Evolutionary conservation across 2,329 filamentous ascomycete genomes (phyloP), one percentile per base, ranked within the genome.

Genomic region (Arthrobotrys sinensis): DNA sequence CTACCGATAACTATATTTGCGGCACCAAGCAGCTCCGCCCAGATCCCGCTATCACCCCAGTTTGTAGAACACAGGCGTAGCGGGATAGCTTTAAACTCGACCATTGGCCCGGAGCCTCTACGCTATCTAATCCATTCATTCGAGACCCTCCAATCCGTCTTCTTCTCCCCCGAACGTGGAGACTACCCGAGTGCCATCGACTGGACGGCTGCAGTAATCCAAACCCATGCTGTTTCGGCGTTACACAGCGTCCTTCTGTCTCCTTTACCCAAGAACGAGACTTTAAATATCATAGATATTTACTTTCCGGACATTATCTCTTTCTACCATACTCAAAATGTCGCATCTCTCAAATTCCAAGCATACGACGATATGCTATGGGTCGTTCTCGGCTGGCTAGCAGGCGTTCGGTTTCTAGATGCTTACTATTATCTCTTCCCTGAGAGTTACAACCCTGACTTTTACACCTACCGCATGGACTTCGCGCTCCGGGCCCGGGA

Each of bases 301-400:
- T 94, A 94, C 83, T 97, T 96, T 83, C 88, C 90, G 0, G 93
- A 97, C 75, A 86, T 91, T 0, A 86, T 91, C 4, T 89, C 90
- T 7, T 97, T 91, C 81, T 97, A 96, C 83, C 97, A 95, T 83
- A 93, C 93, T 19, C 93, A 98, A 83, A 90, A 97, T 83, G 88
- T 90, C 3, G 90, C 94, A 80, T 87, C 88, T 32, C 88, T 97
- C 62, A 88, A 93, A 52, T 89, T 90, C 71, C 87, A 96, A 86
- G 95, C 95, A 0, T 97, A 91, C 83, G 95, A 97, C 83, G 95
- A 98, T 83, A 97, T 97, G 86, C 88, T 97, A 1, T 98, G 95
- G 95, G 93, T 97, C 0, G 93, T 96, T 1, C 87, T 98, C 43
- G 93, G 92, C 79, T 97, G 95, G 94, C 86, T 97, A 65, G 93